Evolutionary conservation across 73 alveolate genomes (phyloP).

Genomic region (Stentor coeruleus): DNA sequence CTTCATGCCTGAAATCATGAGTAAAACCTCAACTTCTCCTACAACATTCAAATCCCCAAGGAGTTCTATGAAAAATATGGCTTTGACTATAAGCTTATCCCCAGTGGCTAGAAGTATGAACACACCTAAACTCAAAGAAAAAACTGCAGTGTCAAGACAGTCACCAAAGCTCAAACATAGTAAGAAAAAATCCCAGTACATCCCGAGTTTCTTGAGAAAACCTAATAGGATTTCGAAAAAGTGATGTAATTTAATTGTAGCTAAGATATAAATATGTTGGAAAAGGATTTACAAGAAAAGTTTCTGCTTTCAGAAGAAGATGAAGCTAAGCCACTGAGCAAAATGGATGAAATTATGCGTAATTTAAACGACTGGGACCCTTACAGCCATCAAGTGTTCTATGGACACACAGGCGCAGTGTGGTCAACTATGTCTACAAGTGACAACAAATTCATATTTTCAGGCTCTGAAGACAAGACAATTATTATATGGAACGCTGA

Average conservation of each 20-base stretch:
- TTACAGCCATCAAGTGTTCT: background rate
- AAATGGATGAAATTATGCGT: background rate
- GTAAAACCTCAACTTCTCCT: background rate
- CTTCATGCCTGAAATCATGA: background rate
- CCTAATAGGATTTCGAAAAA: background rate
- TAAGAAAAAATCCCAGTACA: background rate
- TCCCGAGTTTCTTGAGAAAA: background rate
- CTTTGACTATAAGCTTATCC: background rate
- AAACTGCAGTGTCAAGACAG: background rate
- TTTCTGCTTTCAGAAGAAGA: no score
- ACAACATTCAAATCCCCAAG: background rate
- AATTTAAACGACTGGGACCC: background rate
- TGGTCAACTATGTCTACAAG: background rate
- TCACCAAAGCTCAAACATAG: background rate
- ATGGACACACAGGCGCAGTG: conserved; percentile 5
- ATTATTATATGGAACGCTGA: conserved; percentile 10
- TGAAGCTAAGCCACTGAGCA: no score
- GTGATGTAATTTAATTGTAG: no score
- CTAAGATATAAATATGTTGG: no score
- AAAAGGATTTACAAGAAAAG: no score
- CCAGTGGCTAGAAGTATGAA: background rate
- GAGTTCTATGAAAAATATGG: background rate
- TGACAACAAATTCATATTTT: background rate
- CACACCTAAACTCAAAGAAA: background rate
- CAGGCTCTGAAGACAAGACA: conserved; percentile 17